Evolutionary conservation across 352 stramenopile species (phyloP).

Genomic region (Plasmopara halstedii): DNA sequence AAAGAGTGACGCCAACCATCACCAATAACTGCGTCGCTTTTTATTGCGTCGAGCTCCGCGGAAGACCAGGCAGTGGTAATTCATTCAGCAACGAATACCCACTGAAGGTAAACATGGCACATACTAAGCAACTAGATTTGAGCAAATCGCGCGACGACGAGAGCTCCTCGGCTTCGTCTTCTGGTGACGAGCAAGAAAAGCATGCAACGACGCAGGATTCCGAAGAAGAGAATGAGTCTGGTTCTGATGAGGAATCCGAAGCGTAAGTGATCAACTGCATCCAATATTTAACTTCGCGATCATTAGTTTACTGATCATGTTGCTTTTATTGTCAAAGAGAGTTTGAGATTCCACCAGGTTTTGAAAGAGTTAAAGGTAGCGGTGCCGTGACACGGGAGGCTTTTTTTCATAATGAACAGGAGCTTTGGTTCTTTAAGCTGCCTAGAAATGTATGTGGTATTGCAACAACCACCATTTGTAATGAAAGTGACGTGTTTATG

Average conservation of each 20-base stretch:
- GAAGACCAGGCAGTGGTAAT: too few species aligned
- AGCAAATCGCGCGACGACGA: conserved; percentile 34
- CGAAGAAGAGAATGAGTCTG: conserved; percentile 24
- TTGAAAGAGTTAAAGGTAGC: conserved; percentile 57
- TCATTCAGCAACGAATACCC: too few species aligned
- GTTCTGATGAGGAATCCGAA: conserved; percentile 46
- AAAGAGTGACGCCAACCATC: too few species aligned
- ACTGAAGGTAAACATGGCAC: too few species aligned
- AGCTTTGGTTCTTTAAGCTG: conserved; percentile 85
- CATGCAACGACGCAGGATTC: conserved; percentile 6
- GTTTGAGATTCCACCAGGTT: conserved; percentile 72
- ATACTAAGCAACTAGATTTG: conserved; percentile 57
- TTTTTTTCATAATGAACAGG: conserved; percentile 59
- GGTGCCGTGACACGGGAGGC: conserved; percentile 48
- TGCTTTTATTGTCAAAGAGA: conserved; percentile 30
- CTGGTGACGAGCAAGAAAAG: conserved; percentile 27
- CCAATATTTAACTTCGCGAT: background rate
- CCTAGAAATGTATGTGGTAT: conserved; percentile 58
- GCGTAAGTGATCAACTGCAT: conserved; percentile 29
- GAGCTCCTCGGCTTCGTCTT: conserved; percentile 32
- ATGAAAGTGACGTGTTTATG: too few species aligned
- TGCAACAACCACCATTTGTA: background rate
- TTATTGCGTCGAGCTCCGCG: too few species aligned
- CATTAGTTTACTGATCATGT: conserved; percentile 2
- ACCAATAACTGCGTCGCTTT: too few species aligned